Conservation (phyloP, 768 basidiomycete species). For the Lenzites betulinus region DNA sequence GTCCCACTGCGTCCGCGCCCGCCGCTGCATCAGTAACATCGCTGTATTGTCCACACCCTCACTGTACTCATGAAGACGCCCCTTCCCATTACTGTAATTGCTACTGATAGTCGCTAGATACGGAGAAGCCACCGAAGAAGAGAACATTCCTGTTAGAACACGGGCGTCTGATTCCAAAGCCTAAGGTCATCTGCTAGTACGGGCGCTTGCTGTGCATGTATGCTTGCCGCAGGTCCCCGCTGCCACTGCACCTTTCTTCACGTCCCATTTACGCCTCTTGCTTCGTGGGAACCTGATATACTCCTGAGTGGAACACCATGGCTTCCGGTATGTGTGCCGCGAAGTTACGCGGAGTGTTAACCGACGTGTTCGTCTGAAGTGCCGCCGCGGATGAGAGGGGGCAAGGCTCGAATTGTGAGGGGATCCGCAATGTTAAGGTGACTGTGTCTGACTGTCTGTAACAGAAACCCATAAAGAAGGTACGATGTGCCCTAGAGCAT, state of each 20-base stretch:
- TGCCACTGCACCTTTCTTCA: conserved; percentile 1
- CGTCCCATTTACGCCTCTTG: neutral
- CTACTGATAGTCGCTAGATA: conserved; percentile 18
- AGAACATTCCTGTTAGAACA: neutral
- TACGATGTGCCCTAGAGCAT: conserved; percentile 27
- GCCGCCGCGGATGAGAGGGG: conserved; percentile 34
- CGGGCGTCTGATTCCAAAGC: neutral
- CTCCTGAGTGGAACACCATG: conserved; percentile 20
- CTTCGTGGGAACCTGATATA: neutral
- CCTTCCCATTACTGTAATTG: conserved; percentile 15
- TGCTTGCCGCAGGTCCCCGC: neutral
- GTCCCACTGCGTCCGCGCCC: neutral
- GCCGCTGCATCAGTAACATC: conserved; percentile 6
- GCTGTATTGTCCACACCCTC: conserved; percentile 16
- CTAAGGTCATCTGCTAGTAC: neutral
- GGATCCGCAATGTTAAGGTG: conserved; percentile 26
- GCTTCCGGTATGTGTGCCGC: conserved; percentile 31
- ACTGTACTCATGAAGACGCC: conserved; percentile 17
- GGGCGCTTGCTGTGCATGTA: neutral
- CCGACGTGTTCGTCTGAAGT: conserved; percentile 17
- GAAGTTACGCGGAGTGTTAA: neutral
- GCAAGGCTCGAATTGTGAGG: conserved; percentile 43
- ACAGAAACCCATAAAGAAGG: conserved; percentile 51
- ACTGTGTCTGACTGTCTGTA: conserved; percentile 14
- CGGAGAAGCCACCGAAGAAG: neutral